Evolutionary conservation across 2,329 filamentous ascomycete genomes (phyloP), one percentile per base, ranked within the genome.

Genomic region (Diaporthe citrichinensis): DNA sequence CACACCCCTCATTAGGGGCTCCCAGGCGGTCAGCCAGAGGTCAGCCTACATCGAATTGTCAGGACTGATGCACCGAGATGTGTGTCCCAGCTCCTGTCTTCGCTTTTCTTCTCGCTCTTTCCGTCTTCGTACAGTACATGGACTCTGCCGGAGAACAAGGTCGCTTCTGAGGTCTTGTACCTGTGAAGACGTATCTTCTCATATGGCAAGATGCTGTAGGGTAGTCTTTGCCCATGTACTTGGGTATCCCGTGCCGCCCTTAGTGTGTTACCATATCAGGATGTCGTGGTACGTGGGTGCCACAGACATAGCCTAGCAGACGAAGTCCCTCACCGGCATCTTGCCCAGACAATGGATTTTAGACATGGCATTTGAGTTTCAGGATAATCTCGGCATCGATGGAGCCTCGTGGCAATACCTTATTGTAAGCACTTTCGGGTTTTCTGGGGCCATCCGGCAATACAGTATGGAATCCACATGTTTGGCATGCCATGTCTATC

Each of bases 11-110:
- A 31, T 55, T 39, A 39, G 58, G 46, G 44, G 44, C 23, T 31
- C 17, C 49, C 23, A 69, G 65, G 65, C 65, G 65, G 65, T 55
- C 65, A 69, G 65, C 49, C 4, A 28, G 65, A 55, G 23, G 31
- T 68, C 46, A 41, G 46, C 62, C 28, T 53, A 14, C n/a, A 5
- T 53, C 14, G 46, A 39, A 28, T 10, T 12, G 31, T 53, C 39
- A 25, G 31, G 25, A 17, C 25, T 25, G 62, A 53, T 28, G 49
- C 46, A 20, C 46, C 31, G 62, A 68, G 44, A n/a, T 51, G 62
- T 25, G 12, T 25, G 15, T 62, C 39, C n/a, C 36, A 44, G 20
- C n/a, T 31, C 62, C 23, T 36, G 15, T n/a, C 49, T 53, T 34
- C 53, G 7, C 53, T 57, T 6, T 28, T 12, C 34, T 25, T 41